Base-by-base conservation (phyloP, 345 rosid genomes). In the Eucalyptus coolabah region DNA sequence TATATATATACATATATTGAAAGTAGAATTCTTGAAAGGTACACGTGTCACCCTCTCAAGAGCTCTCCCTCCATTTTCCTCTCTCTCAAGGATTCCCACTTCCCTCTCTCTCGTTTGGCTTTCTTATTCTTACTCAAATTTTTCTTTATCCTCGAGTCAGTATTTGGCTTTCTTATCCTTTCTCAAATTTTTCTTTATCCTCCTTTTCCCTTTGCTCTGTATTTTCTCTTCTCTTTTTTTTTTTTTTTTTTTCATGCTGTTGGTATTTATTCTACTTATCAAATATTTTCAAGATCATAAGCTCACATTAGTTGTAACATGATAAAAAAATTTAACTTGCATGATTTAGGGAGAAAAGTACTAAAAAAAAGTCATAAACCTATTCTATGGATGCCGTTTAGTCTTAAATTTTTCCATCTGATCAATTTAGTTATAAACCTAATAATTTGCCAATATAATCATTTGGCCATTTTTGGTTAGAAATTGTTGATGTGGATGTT, bases 401-500 rank as follows among this genome's bases (percentile, higher is more conserved):
- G 6, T 67, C 6, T 67, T 32, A 67, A 32, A 67, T 8, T 3
- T 67, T 67, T 0, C 3, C 18, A 67, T 67, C 0, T 8, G 1
- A 0, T 16, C 23, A 16, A 67, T n/a, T 69, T 32, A 69, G 12
- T 34, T 21, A 5, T 17, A 69, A 17, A 34, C 1, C 18, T 3
- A 18, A 34, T 3, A 18, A 34, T 69, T 69, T 69, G 42, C 12
- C 6, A 17, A 34, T 32, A 0, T 4, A 69, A 21, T 34, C 0
- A 1, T 32, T 32, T 6, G 1, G 3, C 3, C 11, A 32, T 0
- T 67, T n/a, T 67, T 67, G 0, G 14, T 6, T 32, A 1, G 1
- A 69, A 69, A 34, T 69, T 9, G 0, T 18, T 17, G 4, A 69
- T 19, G 4, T 32, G 4, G 0, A 69, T 0, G 2, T 5, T 10